Base-by-base conservation (phyloP, 2,329 filamentous ascomycete genomes). In the Thyridium curvatum region DNA sequence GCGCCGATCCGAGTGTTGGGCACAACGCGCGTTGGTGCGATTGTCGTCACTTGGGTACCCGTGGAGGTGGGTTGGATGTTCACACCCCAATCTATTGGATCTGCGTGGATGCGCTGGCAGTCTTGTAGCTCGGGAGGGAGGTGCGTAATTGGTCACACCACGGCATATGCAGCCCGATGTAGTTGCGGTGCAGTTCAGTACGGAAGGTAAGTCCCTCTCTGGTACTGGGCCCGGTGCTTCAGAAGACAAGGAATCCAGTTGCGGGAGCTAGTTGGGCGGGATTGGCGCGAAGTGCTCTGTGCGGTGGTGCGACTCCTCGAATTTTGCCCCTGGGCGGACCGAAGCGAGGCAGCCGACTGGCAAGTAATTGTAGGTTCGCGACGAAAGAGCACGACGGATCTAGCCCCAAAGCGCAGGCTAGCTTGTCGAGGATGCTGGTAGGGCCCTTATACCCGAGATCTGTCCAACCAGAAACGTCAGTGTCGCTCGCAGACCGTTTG, bases 61-160 rank as follows among this genome's bases (percentile, higher is more conserved):
- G 62, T 52, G 6, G 55, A 59, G 59, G 58, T 59, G 65, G 61
- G 62, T 59, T 61, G 60, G 61, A 62, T 66, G 64, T 60, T 58
- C 59, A 67, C 60, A 56, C 58, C 62, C 64, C 66, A 71, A 72
- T 72, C 66, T 70, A 74, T 71, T 72, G 66, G 69, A 65, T 68
- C 71, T 72, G 71, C 63, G 72, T 66, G 62, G 66, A 74, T 79
- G 76, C 69, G 76, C 69, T 79, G 75, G 74, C 75, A 79, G 53
- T 62, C 54, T 55, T 60, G 59, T 62, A 66, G 64, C 62, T 71
- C 62, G 62, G 65, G 66, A 62, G 64, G 67, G 64, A 63, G 66
- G 65, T 64, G 64, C 64, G 68, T 64, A 68, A 66, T 67, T 65
- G 65, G 66, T 65, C 61, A 66, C 65, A 66, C 66, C 65, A 68